Conservation (phyloP, 345 rosid species). For the Populus davidiana region DNA sequence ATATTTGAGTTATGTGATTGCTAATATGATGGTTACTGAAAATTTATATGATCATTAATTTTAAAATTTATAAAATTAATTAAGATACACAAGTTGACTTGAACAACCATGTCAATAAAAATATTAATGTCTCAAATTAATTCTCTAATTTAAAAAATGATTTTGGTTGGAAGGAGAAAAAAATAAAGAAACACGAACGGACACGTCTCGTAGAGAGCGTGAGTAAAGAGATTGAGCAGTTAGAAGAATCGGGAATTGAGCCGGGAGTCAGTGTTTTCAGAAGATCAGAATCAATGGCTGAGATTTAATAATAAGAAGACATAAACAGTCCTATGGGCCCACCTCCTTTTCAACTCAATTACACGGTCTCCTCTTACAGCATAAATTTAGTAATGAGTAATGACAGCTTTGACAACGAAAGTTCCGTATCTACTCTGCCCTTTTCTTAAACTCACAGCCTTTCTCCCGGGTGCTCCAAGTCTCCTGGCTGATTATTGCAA, state of each 20-base stretch:
- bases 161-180: neutral
- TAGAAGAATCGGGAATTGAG: conserved; percentile 8
- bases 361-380: neutral
- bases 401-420: conserved; percentile 24
- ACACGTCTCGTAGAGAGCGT: no score
- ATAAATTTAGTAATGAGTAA: neutral
- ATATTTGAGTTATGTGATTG: no score
- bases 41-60: no score
- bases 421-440: neutral
- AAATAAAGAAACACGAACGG: neutral
- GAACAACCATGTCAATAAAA: no score
- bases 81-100: no score
- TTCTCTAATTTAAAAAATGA: neutral
- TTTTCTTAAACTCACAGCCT: neutral
- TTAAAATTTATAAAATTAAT: no score
- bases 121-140: no score
- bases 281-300: conserved; percentile 10
- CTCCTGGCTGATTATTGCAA: neutral
- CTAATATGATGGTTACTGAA: no score
- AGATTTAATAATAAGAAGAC: neutral
- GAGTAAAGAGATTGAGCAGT: neutral
- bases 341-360: neutral
- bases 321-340: neutral
- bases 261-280: neutral
- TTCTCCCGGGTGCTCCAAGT: neutral